Base-by-base conservation (phyloP, 768 basidiomycete genomes). In the Boletus vermiculosoides region DNA sequence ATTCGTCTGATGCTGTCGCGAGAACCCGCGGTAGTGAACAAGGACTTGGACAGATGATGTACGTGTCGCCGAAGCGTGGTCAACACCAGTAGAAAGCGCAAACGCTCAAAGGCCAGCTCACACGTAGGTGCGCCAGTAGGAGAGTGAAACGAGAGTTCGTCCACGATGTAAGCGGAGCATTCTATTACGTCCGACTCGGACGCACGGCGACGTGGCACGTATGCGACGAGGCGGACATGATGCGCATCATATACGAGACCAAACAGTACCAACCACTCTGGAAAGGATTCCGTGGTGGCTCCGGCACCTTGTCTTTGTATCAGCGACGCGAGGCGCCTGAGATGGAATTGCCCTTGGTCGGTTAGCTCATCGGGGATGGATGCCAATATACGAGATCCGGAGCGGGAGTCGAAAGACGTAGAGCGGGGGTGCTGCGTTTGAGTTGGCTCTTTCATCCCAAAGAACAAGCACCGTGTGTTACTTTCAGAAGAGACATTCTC, bases 231-330 rank as follows among this genome's bases (percentile, higher is more conserved):
- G 18, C 58, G 60, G n/a, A 66, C 23, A 23, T 39, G 59, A 45
- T 54, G 58, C 0, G 41, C 22, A 28, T 64, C 67, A 20, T 60
- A 69, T n/a, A 59, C 8, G 46, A 71, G 60, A 16, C 65, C 65
- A 33, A 71, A 69, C 11, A 66, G 45, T 0, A 69, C 50, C 25
- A 70, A 42, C 69, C 68, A 66, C 45, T 71, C 67, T 15, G 68
- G 68, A 49, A 65, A 60, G 44, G 54, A 20, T 42, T 33, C 31
- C 1, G 45, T 28, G 40, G 25, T 39, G 15, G 41, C 4, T 23
- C 25, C 44, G 44, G 23, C 18, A 8, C 33, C 4, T 8, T 10
- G 40, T 45, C 34, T 36, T 6, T 51, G 47, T n/a, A 57, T 52
- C 45, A 50, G 41, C 40, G 49, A 47, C 5, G 52, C 34, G 41